Evolutionary conservation across 2,329 filamentous ascomycete species (phyloP).

Genomic region (Phyllosticta citrichinensis): DNA sequence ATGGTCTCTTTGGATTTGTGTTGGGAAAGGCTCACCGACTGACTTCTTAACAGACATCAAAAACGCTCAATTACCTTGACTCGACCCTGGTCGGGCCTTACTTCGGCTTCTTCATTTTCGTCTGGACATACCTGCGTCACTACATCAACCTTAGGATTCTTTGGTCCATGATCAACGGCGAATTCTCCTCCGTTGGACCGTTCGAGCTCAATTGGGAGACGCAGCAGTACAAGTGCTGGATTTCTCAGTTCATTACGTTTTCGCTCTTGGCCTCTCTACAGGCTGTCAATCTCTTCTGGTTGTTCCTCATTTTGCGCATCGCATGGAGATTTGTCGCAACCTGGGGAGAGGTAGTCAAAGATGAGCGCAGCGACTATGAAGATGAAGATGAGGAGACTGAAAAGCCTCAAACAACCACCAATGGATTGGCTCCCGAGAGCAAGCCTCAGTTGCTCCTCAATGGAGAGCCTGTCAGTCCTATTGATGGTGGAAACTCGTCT

Average conservation of each 20-base stretch:
- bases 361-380: constrained; percentile 63
- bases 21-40: background rate
- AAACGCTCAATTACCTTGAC: constrained; percentile 85
- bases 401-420: background rate
- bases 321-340: constrained; percentile 59
- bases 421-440: constrained; percentile 7
- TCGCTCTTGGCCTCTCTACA: constrained; percentile 57
- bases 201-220: constrained; percentile 68
- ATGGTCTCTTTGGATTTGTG: constrained; percentile 30
- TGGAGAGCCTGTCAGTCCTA: constrained; percentile 16
- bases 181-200: constrained; percentile 64
- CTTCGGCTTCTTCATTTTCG: constrained; percentile 69
- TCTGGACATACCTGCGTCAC: constrained; percentile 85
- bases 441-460: constrained; percentile 20
- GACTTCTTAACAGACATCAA: constrained; percentile 58
- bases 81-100: constrained; percentile 69
- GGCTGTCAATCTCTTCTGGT: constrained; percentile 71
- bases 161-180: constrained; percentile 57
- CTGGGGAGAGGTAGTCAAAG: constrained; percentile 44
- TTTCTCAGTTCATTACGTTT: constrained; percentile 59
- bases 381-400: constrained; percentile 10
- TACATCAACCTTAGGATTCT: constrained; percentile 72
- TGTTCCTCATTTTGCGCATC: constrained; percentile 66
- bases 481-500: constrained; percentile 2
- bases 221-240: constrained; percentile 65